Evolutionary conservation across 306 rosid genomes (phyloP).

Genomic region (Sindora glabra): DNA sequence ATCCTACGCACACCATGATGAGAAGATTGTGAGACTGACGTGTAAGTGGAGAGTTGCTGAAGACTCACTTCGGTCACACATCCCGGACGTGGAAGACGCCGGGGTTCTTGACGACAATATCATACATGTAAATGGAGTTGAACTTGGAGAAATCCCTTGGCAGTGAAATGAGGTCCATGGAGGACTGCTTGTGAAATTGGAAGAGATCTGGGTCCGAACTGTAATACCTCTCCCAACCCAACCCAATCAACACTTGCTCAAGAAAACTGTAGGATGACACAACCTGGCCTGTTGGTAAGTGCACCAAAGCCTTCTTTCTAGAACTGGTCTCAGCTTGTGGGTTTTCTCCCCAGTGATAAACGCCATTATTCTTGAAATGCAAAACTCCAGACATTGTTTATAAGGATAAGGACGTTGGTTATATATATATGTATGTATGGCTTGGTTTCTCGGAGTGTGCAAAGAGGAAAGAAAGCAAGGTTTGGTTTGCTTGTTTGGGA

Average conservation of each 20-base stretch:
- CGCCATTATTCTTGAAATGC: conserved; percentile 67
- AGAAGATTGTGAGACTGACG: too few relatives aligned
- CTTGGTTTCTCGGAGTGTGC: too few relatives aligned
- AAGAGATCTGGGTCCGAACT: conserved; percentile 70
- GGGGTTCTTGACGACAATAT: conserved; percentile 76
- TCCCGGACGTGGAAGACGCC: conserved; percentile 86
- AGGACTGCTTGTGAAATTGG: conserved; percentile 82
- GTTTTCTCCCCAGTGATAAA: conserved; percentile 55
- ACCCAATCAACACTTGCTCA: conserved; percentile 47
- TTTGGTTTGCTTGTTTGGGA: background rate
- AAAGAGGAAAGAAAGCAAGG: background rate
- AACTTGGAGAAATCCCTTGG: conserved; percentile 73
- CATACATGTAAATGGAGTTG: conserved; percentile 85
- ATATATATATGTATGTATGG: too few relatives aligned
- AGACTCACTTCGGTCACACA: background rate
- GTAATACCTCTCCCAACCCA: conserved; percentile 98
- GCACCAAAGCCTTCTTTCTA: conserved; percentile 51
- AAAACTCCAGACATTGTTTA: conserved; percentile 83
- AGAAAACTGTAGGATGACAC: conserved; percentile 59
- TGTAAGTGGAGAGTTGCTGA: too few relatives aligned
- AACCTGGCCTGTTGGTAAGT: conserved; percentile 57
- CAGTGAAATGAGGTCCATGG: conserved; percentile 86
- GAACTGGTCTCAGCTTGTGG: conserved; percentile 51
- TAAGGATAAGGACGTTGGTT: background rate
- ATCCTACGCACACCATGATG: too few relatives aligned